Evolutionary conservation across 140 eudicot species (phyloP), one percentile per base, ranked within the genome.

Genomic region (Ambrosia hybrid): DNA sequence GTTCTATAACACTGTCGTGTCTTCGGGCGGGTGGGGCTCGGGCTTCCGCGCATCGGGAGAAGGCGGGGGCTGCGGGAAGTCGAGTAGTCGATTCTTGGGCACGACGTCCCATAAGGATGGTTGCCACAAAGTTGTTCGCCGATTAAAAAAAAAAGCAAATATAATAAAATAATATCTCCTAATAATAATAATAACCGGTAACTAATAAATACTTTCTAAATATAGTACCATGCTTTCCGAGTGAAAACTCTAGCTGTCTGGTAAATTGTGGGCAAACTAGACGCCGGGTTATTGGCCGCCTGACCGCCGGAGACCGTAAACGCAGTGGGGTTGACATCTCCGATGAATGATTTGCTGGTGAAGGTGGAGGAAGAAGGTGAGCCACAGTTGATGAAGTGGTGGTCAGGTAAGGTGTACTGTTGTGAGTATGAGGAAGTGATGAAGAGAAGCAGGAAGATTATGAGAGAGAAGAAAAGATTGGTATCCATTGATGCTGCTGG

Each of bases 341-440:
- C 70, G 72, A 66, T 30, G 82, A 84, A 87, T 17, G 4, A 71
- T 48, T 59, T 80, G 66, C 15, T 16, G 67, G 60, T 53, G 78
- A 49, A 3, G 0, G 6, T 0, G 67, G n/a, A 21, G 72, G 43
- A 48, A 6, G 68, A 55, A 53, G 51, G 15, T 56, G 95, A 85
- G 21, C 95, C 88, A 16, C 95, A 85, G 76, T 85, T 88, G 78
- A 88, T 88, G 88, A 85, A 88, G 90, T 80, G 39, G 38, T 38
- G 72, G 4, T 80, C 68, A 0, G 87, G 85, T 34, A 66, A 9
- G 26, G 59, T 12, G 53, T 76, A 36, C 15, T 52, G 17, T 68
- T 52, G 17, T 68, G 72, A 17, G 7, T 81, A 72, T 6, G 48
- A 43, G 48, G 76, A 15, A 46, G 73, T 67, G 6, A 41, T 63